Percentiles rank a stretch among this genome's conserved stretches.
Conservation (phyloP, 306 rosid species). For the Cicer yamashitae region DNA sequence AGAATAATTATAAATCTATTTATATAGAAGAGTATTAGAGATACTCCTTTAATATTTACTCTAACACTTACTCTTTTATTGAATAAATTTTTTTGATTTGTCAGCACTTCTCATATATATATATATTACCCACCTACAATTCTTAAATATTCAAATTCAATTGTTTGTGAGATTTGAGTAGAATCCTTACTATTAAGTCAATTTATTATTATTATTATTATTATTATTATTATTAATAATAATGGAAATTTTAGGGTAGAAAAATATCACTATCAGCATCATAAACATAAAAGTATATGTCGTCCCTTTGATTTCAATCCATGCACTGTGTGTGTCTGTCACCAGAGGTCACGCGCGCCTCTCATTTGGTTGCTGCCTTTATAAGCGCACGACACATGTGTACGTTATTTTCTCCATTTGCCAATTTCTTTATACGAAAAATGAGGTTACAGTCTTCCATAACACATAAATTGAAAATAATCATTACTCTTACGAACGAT, state of each 20-base stretch:
- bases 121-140: no score
- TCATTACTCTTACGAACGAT: not conserved
- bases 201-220: no score
- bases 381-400: constrained; percentile 47
- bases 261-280: constrained; percentile 59
- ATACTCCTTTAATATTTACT: no score
- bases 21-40: no score
- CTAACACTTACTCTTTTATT: no score
- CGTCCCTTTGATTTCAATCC: constrained; percentile 69
- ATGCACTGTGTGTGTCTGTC: constrained; percentile 60
- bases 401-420: constrained; percentile 49
- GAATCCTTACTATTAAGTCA: no score
- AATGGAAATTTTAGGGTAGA: constrained; percentile 52
- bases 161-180: no score
- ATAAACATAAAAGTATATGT: not conserved
- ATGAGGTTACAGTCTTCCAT: constrained; percentile 39
- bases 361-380: constrained; percentile 45
- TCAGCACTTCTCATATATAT: no score
- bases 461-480: constrained; percentile 30
- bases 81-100: no score
- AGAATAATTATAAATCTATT: no score
- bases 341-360: constrained; percentile 56
- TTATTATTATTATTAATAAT: no score
- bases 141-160: no score
- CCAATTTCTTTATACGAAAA: constrained; percentile 41